Percentiles rank a stretch among this genome's conserved stretches.
Conservation (phyloP, 768 basidiomycete species). For the Paxillus rubicundulus region DNA sequence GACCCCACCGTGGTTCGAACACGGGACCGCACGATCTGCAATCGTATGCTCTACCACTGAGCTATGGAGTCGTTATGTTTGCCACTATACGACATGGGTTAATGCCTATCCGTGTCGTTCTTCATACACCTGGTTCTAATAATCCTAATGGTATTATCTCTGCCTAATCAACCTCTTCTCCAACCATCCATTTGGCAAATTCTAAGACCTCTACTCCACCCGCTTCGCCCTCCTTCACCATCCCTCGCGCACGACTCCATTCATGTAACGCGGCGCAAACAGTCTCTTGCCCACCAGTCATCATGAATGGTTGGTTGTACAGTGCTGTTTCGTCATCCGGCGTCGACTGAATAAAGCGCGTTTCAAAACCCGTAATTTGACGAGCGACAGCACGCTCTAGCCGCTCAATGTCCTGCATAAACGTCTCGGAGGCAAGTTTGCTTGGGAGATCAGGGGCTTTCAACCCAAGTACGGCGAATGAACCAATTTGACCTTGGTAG, state of each 20-base stretch:
- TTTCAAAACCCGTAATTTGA: conserved; percentile 84
- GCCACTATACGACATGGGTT: no score
- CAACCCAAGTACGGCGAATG: conserved; percentile 55
- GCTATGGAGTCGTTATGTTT: conserved; percentile 27
- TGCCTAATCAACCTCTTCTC: conserved; percentile 34
- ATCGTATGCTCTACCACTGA: conserved; percentile 59
- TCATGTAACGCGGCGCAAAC: conserved; percentile 37
- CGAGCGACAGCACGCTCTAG: conserved; percentile 77
- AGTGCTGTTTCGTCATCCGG: conserved; percentile 50
- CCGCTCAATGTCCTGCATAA: conserved; percentile 53
- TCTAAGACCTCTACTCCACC: conserved; percentile 41
- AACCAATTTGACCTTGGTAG: conserved; percentile 58
- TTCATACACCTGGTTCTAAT: no score
- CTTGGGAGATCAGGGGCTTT: conserved; percentile 46
- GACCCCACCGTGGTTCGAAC: conserved; percentile 56
- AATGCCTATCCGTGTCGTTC: not conserved
- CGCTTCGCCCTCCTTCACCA: conserved; percentile 34
- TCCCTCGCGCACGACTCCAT: conserved; percentile 55
- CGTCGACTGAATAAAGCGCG: conserved; percentile 43
- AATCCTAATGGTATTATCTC: no score
- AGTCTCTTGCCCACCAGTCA: conserved; percentile 55
- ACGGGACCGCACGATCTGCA: conserved; percentile 58
- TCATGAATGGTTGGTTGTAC: conserved; percentile 73
- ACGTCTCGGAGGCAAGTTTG: conserved; percentile 45
- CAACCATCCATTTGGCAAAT: conserved; percentile 66